Evolutionary conservation across 176 grass and related monocot genomes (phyloP), one percentile per base, ranked within the genome.

Genomic region (Elaeis guineensis): DNA sequence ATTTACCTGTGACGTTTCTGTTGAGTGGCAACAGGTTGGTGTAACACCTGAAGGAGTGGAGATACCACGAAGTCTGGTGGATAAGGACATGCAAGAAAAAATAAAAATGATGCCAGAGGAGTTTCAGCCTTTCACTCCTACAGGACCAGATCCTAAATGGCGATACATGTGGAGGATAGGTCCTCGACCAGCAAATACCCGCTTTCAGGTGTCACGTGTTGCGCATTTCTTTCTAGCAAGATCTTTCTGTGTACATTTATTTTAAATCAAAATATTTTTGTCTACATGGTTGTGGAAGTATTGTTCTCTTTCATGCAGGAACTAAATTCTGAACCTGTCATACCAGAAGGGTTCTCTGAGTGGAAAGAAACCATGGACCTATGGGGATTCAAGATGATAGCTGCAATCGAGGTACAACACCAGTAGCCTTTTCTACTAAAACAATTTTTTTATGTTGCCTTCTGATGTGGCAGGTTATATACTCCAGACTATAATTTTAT

Each of bases 131-230:
- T 66, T 81, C 20, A 98, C 77, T 1, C 93, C 93, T 4, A 68
- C 69, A 55, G 93, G 93, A 16, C 93, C 93, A 5, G 93, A 92
- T 67, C 93, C 84, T 0, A 98, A 98, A 76, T 98, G 88, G 93
- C 81, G 88, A 15, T 92, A 98, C 84, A 98, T 92, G 93, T 98
- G 93, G 93, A 90, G 93, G 63, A 85, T 89, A 0, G 88, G 93
- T 50, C 81, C 88, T 76, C 88, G 88, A 19, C 93, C 88, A 2
- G 49, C 70, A 55, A 81, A 71, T 56, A 92, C 93, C 26, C 52
- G 77, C 30, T 92, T 98, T 51, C 80, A 89, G 87, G 93, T 98
- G 19, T 63, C 52, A 12, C 26, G 17, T 0, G 2, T 44, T 44
- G 35, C 3, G 35, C 1, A 44, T 44, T 44, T 44, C 35, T 44